Evolutionary conservation across 768 basidiomycete species (phyloP).

Genomic region (Ephemerocybe angulata): DNA sequence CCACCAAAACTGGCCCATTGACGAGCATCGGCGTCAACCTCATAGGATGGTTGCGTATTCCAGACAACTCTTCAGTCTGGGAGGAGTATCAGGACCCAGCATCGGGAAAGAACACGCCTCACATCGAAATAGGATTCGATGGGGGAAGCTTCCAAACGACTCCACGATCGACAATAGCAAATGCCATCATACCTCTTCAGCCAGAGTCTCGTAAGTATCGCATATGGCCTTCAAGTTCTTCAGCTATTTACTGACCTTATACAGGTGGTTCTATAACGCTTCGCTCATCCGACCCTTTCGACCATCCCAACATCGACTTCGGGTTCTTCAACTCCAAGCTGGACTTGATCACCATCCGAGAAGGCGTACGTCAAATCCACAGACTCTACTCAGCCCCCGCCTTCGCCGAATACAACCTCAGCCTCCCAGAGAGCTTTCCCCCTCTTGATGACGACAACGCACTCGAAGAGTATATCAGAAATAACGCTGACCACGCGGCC

Average conservation of each 20-base stretch:
- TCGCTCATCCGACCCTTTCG: slow-evolving; percentile 7
- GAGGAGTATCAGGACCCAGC: slow-evolving; percentile 22
- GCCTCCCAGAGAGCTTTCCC: background rate
- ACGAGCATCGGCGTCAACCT: slow-evolving; percentile 18
- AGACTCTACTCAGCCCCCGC: slow-evolving; percentile 7
- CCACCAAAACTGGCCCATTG: slow-evolving; percentile 18
- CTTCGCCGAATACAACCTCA: slow-evolving; percentile 6
- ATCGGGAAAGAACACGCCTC: slow-evolving; percentile 25
- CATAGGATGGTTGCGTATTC: slow-evolving; percentile 27
- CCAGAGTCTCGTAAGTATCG: slow-evolving; percentile 10
- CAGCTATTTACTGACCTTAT: background rate
- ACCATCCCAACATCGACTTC: slow-evolving; percentile 9
- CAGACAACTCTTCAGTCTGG: slow-evolving; percentile 15
- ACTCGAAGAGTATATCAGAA: slow-evolving; percentile 5
- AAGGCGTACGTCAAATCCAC: slow-evolving; percentile 2
- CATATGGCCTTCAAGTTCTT: background rate
- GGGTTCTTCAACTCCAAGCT: slow-evolving; percentile 4
- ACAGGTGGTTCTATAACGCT: slow-evolving; percentile 13
- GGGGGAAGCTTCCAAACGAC: background rate
- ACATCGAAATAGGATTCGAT: slow-evolving; percentile 25
- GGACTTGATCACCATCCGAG: background rate
- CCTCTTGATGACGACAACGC: slow-evolving; percentile 4
- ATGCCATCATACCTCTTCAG: slow-evolving; percentile 5
- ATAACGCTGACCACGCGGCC: background rate
- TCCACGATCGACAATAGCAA: background rate